Conservation (phyloP, 139 green algal species). For the Chlorella sorokiniana region DNA sequence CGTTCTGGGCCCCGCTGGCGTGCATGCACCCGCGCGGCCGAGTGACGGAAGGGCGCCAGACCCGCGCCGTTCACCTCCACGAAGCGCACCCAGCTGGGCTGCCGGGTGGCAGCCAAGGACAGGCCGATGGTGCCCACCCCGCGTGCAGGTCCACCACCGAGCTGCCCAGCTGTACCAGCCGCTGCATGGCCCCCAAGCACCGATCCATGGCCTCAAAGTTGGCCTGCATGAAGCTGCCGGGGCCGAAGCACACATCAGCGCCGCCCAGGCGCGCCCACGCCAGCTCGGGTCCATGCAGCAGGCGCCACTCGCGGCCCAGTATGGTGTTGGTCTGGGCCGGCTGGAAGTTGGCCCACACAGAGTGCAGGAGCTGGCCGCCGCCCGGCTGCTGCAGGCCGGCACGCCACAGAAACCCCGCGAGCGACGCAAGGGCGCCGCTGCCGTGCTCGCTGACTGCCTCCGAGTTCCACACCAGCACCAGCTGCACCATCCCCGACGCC, state of each 20-base stretch:
- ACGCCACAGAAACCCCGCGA: constrained; percentile 17
- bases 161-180: constrained; percentile 40
- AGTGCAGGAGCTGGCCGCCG: constrained; percentile 60
- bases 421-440: not conserved
- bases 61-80: constrained; percentile 74
- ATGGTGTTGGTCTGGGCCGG: constrained; percentile 58
- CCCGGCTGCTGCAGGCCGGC: not conserved
- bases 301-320: constrained; percentile 47
- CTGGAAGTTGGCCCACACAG: constrained; percentile 77
- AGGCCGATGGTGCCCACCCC: constrained; percentile 83
- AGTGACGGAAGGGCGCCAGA: constrained; percentile 44
- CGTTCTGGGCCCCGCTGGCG: not conserved
- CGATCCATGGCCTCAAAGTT: constrained; percentile 69
- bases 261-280: constrained; percentile 57
- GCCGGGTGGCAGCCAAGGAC: constrained; percentile 49
- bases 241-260: constrained; percentile 59
- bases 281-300: constrained; percentile 44
- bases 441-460: not conserved
- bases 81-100: constrained; percentile 31
- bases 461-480: constrained; percentile 63
- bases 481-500: constrained; percentile 30
- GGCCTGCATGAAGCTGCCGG: constrained; percentile 69
- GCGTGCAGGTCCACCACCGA: constrained; percentile 73
- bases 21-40: constrained; percentile 21
- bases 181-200: constrained; percentile 48